phyloP scores from a whole-genome alignment of 257 asterid genomes.

The Gentiana dahurica region DNA sequence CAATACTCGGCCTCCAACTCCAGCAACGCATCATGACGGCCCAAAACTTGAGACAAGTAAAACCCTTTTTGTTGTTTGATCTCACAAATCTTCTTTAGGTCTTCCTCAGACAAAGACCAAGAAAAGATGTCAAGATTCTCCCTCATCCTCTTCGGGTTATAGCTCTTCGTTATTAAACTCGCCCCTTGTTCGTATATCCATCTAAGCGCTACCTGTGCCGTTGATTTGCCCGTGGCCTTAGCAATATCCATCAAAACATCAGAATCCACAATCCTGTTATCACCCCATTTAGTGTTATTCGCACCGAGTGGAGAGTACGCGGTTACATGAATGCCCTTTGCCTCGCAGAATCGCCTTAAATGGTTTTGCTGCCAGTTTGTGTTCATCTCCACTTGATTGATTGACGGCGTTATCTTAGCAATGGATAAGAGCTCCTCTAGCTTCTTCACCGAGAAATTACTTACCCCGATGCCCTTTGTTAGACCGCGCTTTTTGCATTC shows the following conservation, averaged over 20 bases:
- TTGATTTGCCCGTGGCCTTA: conserved; percentile 27
- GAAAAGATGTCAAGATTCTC: conserved; percentile 42
- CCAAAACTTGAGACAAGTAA: conserved; percentile 22
- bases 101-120: conserved; percentile 33
- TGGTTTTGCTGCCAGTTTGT: conserved; percentile 48
- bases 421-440: conserved; percentile 21
- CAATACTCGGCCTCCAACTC: conserved; percentile 39
- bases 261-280: conserved; percentile 33
- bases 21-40: conserved; percentile 32
- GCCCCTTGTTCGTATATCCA: conserved; percentile 56
- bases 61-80: conserved; percentile 33
- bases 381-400: conserved; percentile 63
- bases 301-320: conserved; percentile 64
- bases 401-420: conserved; percentile 47
- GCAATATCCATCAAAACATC: conserved; percentile 34
- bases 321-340: conserved; percentile 35
- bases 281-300: conserved; percentile 54
- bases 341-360: conserved; percentile 36
- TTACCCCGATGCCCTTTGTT: conserved; percentile 57
- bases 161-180: conserved; percentile 44
- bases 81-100: conserved; percentile 26
- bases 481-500: conserved; percentile 46
- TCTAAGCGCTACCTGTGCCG: conserved; percentile 56
- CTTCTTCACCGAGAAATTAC: conserved; percentile 45
- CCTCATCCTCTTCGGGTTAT: conserved; percentile 48